Conservation (phyloP, 2,329 filamentous ascomycete genomes). For the Diaporthe sp. region DNA sequence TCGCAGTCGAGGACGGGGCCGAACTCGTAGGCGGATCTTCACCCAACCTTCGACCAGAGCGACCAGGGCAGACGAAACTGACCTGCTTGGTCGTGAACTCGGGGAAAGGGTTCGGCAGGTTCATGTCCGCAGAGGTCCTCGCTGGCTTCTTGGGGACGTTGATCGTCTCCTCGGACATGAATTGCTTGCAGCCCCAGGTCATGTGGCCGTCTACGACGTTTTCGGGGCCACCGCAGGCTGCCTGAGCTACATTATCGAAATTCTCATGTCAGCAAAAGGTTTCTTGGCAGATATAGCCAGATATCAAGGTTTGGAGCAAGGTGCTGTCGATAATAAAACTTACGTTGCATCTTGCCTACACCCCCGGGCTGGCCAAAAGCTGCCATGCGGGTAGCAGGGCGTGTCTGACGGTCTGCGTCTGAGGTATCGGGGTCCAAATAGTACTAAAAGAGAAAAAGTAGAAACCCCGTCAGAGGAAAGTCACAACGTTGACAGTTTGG, state of each 20-base stretch:
- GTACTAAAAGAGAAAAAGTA: not conserved
- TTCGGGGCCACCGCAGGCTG: constrained; percentile 5
- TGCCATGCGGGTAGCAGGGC: not conserved
- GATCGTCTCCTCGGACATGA: constrained; percentile 13
- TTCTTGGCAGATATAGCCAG: not conserved
- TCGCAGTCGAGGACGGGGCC: not conserved
- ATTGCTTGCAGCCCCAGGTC: constrained; percentile 21
- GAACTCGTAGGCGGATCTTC: not conserved
- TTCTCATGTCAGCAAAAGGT: not conserved
- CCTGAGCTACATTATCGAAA: not conserved
- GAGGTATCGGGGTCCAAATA: constrained; percentile 15
- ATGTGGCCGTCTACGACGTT: not conserved
- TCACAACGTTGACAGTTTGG: not conserved
- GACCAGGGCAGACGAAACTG: constrained; percentile 17
- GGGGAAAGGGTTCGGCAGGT: constrained; percentile 14
- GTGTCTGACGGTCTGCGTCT: constrained; percentile 1
- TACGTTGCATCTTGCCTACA: constrained; percentile 21
- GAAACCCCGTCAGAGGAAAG: not conserved
- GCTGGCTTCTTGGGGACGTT: constrained; percentile 2
- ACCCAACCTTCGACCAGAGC: not conserved
- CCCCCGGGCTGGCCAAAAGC: constrained; percentile 2
- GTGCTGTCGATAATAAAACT: not conserved
- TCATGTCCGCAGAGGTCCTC: not conserved
- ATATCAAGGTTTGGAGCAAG: not conserved
- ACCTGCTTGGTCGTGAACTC: constrained; percentile 3